A percentile compares a stretch with the other conserved stretches of the same genome.
Evolutionary conservation across 345 rosid species (phyloP).

Genomic region (Syzygium grande): DNA sequence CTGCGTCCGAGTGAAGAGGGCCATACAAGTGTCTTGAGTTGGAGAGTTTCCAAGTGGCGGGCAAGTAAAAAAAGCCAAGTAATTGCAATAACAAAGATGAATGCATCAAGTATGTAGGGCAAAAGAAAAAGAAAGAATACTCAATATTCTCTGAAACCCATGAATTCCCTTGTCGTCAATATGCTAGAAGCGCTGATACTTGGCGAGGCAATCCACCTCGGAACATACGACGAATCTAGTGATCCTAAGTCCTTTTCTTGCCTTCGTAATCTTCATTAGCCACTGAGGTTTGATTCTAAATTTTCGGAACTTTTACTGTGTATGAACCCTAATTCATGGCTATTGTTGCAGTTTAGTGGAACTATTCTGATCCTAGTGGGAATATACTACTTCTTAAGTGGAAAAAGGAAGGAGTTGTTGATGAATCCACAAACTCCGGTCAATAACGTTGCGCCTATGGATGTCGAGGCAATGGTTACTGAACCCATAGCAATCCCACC

Average conservation of each 20-base stretch:
- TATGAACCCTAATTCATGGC: too few relatives aligned
- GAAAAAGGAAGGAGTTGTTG: conserved; percentile 17
- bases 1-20: not conserved
- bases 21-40: not conserved
- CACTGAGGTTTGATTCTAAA: not conserved
- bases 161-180: not conserved
- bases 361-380: conserved; percentile 26
- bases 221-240: conserved; percentile 14
- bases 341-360: conserved; percentile 17
- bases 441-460: not conserved
- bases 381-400: conserved; percentile 35
- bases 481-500: not conserved
- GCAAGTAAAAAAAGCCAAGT: not conserved
- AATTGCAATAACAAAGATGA: not conserved
- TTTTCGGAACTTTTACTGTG: not conserved
- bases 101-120: not conserved
- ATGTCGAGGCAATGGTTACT: not conserved
- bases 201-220: conserved; percentile 18
- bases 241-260: not conserved
- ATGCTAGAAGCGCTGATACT: conserved; percentile 27
- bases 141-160: not conserved
- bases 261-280: not conserved
- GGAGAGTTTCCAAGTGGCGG: not conserved
- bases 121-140: too few relatives aligned
- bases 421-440: not conserved